Percentiles rank a stretch among this genome's conserved stretches.
phyloP scores from a whole-genome alignment of 495 filamentous ascomycete genomes.

The Aspergillus biplanus region DNA sequence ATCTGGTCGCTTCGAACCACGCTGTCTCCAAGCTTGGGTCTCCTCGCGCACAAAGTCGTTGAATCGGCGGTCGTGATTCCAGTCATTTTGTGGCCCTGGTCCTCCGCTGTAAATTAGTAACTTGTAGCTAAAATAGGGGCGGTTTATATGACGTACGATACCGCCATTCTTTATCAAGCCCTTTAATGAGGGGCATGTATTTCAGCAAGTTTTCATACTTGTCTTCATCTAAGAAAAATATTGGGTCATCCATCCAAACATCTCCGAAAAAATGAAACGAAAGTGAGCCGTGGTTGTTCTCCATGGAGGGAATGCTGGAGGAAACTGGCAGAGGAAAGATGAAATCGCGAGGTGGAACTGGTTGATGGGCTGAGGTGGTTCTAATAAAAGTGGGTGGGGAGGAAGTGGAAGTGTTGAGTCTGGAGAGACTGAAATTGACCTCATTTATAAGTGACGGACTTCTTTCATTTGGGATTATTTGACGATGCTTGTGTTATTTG shows the following conservation, averaged over 20 bases:
- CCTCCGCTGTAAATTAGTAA: neutral
- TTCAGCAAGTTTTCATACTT: neutral
- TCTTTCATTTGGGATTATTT: too few relatives aligned
- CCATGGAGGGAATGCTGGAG: neutral
- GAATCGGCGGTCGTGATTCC: neutral
- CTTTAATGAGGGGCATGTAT: neutral
- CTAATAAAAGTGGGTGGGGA: too few relatives aligned
- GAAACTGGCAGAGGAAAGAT: too few relatives aligned
- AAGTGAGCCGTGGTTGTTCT: neutral
- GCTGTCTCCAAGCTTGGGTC: conserved; percentile 3
- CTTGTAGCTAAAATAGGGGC: neutral
- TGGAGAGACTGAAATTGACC: too few relatives aligned
- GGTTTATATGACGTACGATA: neutral
- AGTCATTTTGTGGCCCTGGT: neutral
- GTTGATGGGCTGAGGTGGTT: too few relatives aligned
- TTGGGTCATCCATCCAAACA: neutral
- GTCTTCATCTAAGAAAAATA: neutral
- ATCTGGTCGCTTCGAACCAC: neutral
- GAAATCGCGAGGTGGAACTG: too few relatives aligned
- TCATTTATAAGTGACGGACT: too few relatives aligned
- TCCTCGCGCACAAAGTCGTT: neutral
- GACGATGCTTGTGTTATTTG: too few relatives aligned
- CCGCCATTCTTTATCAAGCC: neutral
- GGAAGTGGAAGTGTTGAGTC: too few relatives aligned
- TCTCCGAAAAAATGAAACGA: conserved; percentile 1